These are phyloP conservation scores for Rhizomucor miehei DNA, from an alignment of 371 early-diverging fungal genomes.

Conservation along the genomic window DNA sequence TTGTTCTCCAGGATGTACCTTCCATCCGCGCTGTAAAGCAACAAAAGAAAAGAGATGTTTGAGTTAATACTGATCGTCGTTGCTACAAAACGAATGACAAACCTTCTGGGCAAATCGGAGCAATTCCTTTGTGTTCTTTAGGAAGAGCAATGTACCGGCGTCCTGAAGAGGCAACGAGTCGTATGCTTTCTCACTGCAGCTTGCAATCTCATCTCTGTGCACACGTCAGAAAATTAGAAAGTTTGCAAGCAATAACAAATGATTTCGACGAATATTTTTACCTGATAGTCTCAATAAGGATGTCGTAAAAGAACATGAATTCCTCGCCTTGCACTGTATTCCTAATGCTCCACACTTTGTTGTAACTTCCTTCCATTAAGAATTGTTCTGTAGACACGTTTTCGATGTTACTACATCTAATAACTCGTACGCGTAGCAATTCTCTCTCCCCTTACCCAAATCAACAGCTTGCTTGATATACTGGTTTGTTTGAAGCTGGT, in stretches of 20 bases:
- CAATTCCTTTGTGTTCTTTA: slow-evolving; percentile 75
- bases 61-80: too few relatives aligned
- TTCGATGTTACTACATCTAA: too few relatives aligned
- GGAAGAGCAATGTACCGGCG: slow-evolving; percentile 86
- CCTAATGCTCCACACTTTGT: slow-evolving; percentile 91
- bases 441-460: slow-evolving; percentile 55
- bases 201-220: slow-evolving; percentile 88
- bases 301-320: slow-evolving; percentile 89
- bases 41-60: slow-evolving; percentile 1
- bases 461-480: slow-evolving; percentile 90
- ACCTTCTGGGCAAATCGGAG: slow-evolving; percentile 78
- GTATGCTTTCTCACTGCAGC: slow-evolving; percentile 93
- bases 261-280: slow-evolving; percentile 16
- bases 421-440: not conserved
- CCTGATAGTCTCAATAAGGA: slow-evolving; percentile 91
- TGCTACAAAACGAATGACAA: not conserved
- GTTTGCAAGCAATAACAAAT: slow-evolving; percentile 1
- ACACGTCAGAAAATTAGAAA: not conserved
- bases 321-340: slow-evolving; percentile 86
- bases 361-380: slow-evolving; percentile 97
- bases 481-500: slow-evolving; percentile 71
- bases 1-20: slow-evolving; percentile 73
- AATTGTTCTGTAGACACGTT: slow-evolving; percentile 61
- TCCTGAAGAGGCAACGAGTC: slow-evolving; percentile 79
- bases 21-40: slow-evolving; percentile 74